phyloP scores from a whole-genome alignment of 2,329 filamentous ascomycete species.

The Akanthomyces dipterigenus region DNA sequence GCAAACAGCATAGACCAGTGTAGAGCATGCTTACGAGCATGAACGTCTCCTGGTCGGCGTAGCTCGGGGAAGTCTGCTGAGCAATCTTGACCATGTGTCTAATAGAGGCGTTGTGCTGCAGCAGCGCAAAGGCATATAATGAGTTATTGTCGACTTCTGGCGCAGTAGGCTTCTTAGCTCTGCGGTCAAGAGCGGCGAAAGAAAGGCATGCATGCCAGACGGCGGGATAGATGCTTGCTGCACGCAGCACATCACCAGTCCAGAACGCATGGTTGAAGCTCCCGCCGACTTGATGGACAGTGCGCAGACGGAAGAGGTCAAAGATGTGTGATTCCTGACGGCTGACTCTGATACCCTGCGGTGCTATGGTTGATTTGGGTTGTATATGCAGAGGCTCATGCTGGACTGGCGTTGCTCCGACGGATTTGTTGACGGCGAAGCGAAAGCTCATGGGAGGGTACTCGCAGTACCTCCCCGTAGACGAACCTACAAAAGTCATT shows the following conservation, averaged over 20 bases:
- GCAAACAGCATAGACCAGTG: conserved; percentile 2
- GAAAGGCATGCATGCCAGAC: conserved; percentile 8
- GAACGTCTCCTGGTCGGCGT: conserved; percentile 7
- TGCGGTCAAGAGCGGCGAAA: conserved; percentile 1
- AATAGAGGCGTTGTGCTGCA: conserved; percentile 6
- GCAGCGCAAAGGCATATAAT: background rate
- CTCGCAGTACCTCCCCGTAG: background rate
- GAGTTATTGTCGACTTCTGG: background rate
- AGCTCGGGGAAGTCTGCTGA: background rate
- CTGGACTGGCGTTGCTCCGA: background rate
- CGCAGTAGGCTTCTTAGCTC: conserved; percentile 1
- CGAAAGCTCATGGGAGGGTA: background rate
- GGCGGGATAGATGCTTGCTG: background rate
- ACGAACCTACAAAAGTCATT: background rate
- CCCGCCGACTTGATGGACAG: conserved; percentile 3
- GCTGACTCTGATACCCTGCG: background rate
- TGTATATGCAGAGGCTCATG: background rate
- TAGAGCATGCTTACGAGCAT: conserved; percentile 8
- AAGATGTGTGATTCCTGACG: background rate
- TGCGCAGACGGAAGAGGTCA: conserved; percentile 3
- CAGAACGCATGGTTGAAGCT: conserved; percentile 7
- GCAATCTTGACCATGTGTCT: conserved; percentile 4
- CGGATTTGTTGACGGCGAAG: background rate
- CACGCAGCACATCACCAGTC: background rate
- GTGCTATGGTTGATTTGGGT: background rate